Evolutionary conservation across 352 stramenopile species (phyloP).

Genomic region (Phytophthora pluvialis): DNA sequence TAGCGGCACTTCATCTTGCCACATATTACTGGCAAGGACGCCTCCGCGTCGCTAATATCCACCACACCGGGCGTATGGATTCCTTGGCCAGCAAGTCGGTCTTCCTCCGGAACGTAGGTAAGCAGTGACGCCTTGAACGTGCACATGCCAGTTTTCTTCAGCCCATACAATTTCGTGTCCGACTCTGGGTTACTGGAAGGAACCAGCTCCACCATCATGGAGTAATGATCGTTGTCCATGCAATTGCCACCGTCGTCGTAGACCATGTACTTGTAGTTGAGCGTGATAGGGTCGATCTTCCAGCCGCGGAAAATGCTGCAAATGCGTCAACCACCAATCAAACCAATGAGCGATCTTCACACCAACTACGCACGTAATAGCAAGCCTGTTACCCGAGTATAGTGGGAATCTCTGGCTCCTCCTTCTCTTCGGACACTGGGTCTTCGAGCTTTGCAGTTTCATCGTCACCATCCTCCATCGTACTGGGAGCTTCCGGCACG

Average conservation of each 20-base stretch:
- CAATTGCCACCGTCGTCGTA: slow-evolving; percentile 83
- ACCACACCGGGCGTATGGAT: slow-evolving; percentile 75
- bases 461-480: slow-evolving; percentile 12
- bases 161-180: slow-evolving; percentile 51
- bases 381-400: slow-evolving; percentile 55
- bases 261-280: slow-evolving; percentile 80
- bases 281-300: slow-evolving; percentile 78
- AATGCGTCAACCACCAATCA: not conserved
- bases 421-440: slow-evolving; percentile 19
- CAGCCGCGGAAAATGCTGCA: slow-evolving; percentile 79
- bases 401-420: slow-evolving; percentile 39
- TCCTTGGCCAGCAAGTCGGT: slow-evolving; percentile 46
- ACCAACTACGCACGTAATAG: not conserved
- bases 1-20: slow-evolving; percentile 80
- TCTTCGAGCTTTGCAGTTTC: slow-evolving; percentile 15
- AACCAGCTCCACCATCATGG: slow-evolving; percentile 61
- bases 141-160: slow-evolving; percentile 66
- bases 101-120: slow-evolving; percentile 48
- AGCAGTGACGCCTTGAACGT: slow-evolving; percentile 60
- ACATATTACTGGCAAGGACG: slow-evolving; percentile 68
- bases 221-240: slow-evolving; percentile 50
- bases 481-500: slow-evolving; percentile 4
- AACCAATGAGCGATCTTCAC: slow-evolving; percentile 14
- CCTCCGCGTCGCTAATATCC: slow-evolving; percentile 61
- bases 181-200: slow-evolving; percentile 46